Evolutionary conservation across 352 stramenopile species (phyloP).

Genomic region (Phytophthora meadii): DNA sequence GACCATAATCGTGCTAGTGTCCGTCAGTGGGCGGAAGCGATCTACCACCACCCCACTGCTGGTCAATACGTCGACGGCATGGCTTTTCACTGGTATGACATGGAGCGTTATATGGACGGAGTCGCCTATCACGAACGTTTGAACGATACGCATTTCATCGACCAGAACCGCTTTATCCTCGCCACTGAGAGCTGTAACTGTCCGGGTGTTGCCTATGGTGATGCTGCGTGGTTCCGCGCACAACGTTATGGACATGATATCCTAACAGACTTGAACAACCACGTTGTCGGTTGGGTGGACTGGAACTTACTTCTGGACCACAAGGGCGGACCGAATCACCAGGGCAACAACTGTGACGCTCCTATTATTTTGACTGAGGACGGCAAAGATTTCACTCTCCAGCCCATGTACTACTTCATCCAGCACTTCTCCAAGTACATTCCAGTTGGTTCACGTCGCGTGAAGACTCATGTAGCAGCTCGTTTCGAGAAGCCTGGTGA

Average conservation of each 20-base stretch:
- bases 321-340: constrained; percentile 90
- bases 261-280: constrained; percentile 89
- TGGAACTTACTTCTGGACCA: constrained; percentile 93
- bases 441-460: constrained; percentile 64
- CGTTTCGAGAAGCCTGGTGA: constrained; percentile 63
- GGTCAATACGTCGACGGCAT: constrained; percentile 89
- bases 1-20: constrained; percentile 91
- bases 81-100: constrained; percentile 92
- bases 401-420: constrained; percentile 92
- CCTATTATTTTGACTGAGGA: constrained; percentile 73
- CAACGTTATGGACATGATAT: constrained; percentile 92
- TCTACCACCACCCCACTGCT: constrained; percentile 69
- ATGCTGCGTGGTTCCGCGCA: constrained; percentile 80
- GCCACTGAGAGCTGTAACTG: constrained; percentile 84
- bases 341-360: constrained; percentile 70
- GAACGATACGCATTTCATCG: constrained; percentile 78
- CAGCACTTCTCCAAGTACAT: constrained; percentile 90
- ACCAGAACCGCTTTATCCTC: constrained; percentile 68
- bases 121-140: constrained; percentile 75
- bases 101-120: constrained; percentile 72
- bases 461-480: constrained; percentile 52
- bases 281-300: constrained; percentile 89
- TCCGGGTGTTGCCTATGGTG: constrained; percentile 60
- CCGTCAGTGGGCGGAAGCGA: constrained; percentile 71
- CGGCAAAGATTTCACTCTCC: constrained; percentile 67